Percentiles rank a stretch among this genome's conserved stretches.
Conservation (phyloP, 441 rosid genomes). For the Lagerstroemia fauriei region DNA sequence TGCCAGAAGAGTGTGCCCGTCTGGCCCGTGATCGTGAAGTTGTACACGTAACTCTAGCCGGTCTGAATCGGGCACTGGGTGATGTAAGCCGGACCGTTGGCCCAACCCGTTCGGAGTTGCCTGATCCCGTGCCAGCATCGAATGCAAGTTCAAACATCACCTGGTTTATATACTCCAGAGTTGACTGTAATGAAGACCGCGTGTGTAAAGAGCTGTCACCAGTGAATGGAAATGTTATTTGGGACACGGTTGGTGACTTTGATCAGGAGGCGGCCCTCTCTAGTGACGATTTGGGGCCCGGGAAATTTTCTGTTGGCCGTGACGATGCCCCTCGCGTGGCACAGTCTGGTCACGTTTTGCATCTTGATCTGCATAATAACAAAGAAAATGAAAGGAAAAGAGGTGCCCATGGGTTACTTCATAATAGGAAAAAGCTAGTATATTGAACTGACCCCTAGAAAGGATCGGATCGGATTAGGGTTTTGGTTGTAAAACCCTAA, state of each 20-base stretch:
- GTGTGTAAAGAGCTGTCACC: conserved; percentile 17
- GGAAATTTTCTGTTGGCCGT: conserved; percentile 47
- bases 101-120: conserved; percentile 61
- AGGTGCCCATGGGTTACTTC: no score
- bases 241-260: conserved; percentile 46
- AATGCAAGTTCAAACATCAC: background rate
- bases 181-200: no score
- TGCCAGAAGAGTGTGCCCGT: conserved; percentile 76
- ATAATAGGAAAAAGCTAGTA: background rate
- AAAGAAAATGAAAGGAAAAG: background rate
- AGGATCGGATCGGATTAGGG: no score
- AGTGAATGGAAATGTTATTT: conserved; percentile 42
- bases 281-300: conserved; percentile 44
- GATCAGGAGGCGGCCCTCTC: conserved; percentile 47
- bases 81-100: conserved; percentile 69
- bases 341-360: conserved; percentile 42
- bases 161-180: no score
- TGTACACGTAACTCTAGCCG: conserved; percentile 55
- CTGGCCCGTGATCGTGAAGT: conserved; percentile 61
- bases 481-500: no score
- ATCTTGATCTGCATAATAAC: conserved; percentile 36
- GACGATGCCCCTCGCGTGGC: conserved; percentile 47
- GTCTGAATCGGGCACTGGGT: conserved; percentile 73
- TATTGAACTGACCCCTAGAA: background rate
- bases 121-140: conserved; percentile 59